Conservation (phyloP, 2,329 filamentous ascomycete genomes). For the Kalmusia sp. region DNA sequence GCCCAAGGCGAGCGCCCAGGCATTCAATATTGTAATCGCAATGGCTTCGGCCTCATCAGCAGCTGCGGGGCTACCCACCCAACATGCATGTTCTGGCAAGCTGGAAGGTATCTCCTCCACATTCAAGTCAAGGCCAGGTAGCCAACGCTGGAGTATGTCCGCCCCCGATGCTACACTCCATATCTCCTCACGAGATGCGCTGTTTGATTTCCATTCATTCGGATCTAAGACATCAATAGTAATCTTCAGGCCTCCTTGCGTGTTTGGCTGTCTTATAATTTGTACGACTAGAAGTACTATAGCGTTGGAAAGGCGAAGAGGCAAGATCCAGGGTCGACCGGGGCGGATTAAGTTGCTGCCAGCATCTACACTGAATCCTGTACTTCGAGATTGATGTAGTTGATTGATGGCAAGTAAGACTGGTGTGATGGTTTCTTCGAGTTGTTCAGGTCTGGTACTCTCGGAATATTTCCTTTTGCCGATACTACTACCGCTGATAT, state of each 20-base stretch:
- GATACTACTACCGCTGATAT: not conserved
- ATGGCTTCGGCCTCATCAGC: not conserved
- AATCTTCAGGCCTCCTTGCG: constrained; percentile 3
- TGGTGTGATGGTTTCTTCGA: constrained; percentile 10
- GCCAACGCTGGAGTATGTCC: constrained; percentile 1
- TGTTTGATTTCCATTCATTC: constrained; percentile 9
- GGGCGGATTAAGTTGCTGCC: constrained; percentile 1
- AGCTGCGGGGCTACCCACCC: constrained; percentile 12
- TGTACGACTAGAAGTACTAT: constrained; percentile 6
- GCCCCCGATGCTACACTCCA: constrained; percentile 3
- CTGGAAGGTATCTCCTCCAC: not conserved
- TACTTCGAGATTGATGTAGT: constrained; percentile 3
- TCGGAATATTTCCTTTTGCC: too few species aligned
- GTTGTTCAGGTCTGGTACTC: too few species aligned
- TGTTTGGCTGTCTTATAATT: not conserved
- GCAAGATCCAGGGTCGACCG: constrained; percentile 13
- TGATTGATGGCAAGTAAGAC: constrained; percentile 16
- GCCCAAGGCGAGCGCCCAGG: constrained; percentile 27
- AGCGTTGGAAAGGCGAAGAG: not conserved
- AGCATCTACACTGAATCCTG: constrained; percentile 13
- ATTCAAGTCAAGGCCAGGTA: not conserved
- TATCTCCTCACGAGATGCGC: not conserved
- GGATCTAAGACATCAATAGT: constrained; percentile 16
- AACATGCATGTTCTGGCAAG: not conserved
- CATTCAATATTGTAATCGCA: constrained; percentile 20